Evolutionary conservation across 495 filamentous ascomycete species (phyloP).

Genomic region (Poronia punctata): DNA sequence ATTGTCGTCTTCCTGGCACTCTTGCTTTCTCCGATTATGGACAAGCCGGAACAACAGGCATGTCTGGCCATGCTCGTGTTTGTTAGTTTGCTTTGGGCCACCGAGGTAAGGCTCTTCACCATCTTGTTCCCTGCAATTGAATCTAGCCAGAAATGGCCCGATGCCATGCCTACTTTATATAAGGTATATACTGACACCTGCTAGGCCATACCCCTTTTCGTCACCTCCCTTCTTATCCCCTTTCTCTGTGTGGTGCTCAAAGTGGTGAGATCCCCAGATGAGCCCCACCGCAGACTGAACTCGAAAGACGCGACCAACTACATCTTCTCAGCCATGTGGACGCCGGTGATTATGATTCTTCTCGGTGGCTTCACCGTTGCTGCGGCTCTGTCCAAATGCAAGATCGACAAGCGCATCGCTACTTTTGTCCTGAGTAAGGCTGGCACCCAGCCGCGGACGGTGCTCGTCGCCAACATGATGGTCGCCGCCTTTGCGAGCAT

Average conservation of each 20-base stretch:
- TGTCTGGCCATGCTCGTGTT: constrained; percentile 91
- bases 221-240: constrained; percentile 87
- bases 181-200: constrained; percentile 15
- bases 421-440: constrained; percentile 97
- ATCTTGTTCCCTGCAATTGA: neutral
- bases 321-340: constrained; percentile 96
- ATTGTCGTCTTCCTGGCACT: constrained; percentile 65
- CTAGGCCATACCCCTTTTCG: constrained; percentile 92
- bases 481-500: constrained; percentile 96
- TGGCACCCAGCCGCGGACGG: constrained; percentile 77
- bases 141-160: too few species aligned
- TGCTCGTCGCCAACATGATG: constrained; percentile 94
- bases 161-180: too few species aligned
- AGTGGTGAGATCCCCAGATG: constrained; percentile 71
- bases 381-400: constrained; percentile 91
- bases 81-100: constrained; percentile 93
- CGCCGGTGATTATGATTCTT: constrained; percentile 96
- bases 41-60: constrained; percentile 84
- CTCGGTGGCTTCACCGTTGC: constrained; percentile 95
- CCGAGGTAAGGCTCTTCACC: constrained; percentile 57
- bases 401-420: constrained; percentile 94
- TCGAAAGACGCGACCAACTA: constrained; percentile 69
- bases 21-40: constrained; percentile 68
- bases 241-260: constrained; percentile 84
- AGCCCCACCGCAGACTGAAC: constrained; percentile 60